These are phyloP conservation scores for Annulohypoxylon truncatum DNA, from an alignment of 2,329 filamentous ascomycete genomes.

Conservation along the genomic window DNA sequence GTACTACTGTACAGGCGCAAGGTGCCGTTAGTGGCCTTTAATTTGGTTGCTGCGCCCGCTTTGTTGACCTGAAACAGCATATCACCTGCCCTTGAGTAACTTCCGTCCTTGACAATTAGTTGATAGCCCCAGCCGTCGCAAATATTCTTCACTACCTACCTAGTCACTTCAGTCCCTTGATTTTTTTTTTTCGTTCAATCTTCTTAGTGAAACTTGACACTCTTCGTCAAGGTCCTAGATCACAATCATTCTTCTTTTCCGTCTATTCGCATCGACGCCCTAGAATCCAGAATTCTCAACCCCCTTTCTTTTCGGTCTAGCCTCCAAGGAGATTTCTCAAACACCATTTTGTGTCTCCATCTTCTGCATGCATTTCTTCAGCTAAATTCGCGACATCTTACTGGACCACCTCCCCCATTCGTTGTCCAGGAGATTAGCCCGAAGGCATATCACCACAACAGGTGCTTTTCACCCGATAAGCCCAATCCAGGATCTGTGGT, in stretches of 20 bases:
- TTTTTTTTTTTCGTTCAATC: slow-evolving; percentile 18
- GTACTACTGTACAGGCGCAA: slow-evolving; percentile 16
- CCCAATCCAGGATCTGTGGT: slow-evolving; percentile 30
- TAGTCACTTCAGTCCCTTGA: slow-evolving; percentile 24
- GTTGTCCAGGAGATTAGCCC: slow-evolving; percentile 8
- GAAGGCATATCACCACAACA: slow-evolving; percentile 13
- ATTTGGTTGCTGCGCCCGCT: slow-evolving; percentile 37
- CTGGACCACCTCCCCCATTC: slow-evolving; percentile 12
- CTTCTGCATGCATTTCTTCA: slow-evolving; percentile 13
- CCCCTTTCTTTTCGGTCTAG: slow-evolving; percentile 15
- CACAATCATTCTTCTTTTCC: slow-evolving; percentile 17
- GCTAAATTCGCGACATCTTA: slow-evolving; percentile 26
- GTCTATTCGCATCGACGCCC: slow-evolving; percentile 7
- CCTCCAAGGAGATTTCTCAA: slow-evolving; percentile 7
- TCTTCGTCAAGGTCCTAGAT: slow-evolving; percentile 3
- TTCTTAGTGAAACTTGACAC: slow-evolving; percentile 32
- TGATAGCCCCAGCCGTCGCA: slow-evolving; percentile 26
- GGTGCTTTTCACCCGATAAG: slow-evolving; percentile 19
- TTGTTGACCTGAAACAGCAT: slow-evolving; percentile 42
- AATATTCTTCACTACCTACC: background rate
- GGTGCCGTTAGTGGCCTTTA: slow-evolving; percentile 12
- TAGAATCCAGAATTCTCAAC: background rate
- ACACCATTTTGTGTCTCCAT: slow-evolving; percentile 9
- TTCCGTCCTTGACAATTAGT: slow-evolving; percentile 20
- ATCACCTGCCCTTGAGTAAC: slow-evolving; percentile 33